Evolutionary conservation across 176 grass and related monocot species (phyloP).

Genomic region (Carex myosuroides): DNA sequence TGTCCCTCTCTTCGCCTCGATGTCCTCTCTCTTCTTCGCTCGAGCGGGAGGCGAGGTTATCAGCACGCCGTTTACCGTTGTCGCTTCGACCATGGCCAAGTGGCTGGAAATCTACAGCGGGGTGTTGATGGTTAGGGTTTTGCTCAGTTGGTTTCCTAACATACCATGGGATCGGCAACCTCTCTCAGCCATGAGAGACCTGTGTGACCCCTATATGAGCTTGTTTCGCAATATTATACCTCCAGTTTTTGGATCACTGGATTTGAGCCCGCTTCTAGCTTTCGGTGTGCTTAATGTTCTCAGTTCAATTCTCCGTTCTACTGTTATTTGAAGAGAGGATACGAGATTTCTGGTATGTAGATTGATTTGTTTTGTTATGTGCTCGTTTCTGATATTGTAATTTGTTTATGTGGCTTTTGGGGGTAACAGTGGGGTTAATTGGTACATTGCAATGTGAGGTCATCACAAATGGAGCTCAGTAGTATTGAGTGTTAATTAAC

Average conservation of each 20-base stretch:
- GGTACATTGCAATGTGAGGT: background rate
- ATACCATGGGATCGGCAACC: slow-evolving; percentile 28
- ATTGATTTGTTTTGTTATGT: background rate
- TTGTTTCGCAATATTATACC: slow-evolving; percentile 25
- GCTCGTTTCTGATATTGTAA: background rate
- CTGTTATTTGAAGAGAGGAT: background rate
- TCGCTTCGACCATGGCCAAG: slow-evolving; percentile 3
- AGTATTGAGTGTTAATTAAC: background rate
- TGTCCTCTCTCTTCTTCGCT: slow-evolving; percentile 10
- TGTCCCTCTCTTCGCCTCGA: background rate
- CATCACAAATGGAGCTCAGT: background rate
- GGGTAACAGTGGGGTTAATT: background rate
- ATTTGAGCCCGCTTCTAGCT: slow-evolving; percentile 26
- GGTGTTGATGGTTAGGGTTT: slow-evolving; percentile 21
- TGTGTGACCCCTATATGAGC: slow-evolving; percentile 25
- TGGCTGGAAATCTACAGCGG: slow-evolving; percentile 22
- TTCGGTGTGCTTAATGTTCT: slow-evolving; percentile 12
- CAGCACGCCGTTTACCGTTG: background rate
- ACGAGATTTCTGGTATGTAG: background rate
- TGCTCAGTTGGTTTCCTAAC: slow-evolving; percentile 32
- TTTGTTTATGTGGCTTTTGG: background rate
- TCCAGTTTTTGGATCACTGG: slow-evolving; percentile 4
- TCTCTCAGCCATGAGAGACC: slow-evolving; percentile 18
- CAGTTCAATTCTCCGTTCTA: background rate
- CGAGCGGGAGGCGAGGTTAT: background rate